Conservation (phyloP, 768 basidiomycete genomes). For the Mycena metata region DNA sequence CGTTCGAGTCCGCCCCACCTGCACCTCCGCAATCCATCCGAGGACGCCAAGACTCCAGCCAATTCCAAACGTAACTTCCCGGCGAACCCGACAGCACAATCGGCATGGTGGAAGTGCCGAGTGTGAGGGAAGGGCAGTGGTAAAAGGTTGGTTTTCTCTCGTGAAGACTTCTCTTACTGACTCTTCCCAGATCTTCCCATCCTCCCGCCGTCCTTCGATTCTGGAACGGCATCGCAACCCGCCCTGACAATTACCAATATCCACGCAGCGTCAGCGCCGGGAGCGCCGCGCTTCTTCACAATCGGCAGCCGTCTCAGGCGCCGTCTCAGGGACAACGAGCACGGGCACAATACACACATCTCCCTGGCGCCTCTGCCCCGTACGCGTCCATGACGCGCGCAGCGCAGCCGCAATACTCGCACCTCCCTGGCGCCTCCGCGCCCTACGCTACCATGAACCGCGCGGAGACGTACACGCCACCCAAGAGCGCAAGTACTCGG, state of each 20-base stretch:
- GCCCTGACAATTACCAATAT: slow-evolving; percentile 24
- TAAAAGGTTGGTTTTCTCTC: slow-evolving; percentile 10
- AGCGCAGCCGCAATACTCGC: slow-evolving; percentile 24
- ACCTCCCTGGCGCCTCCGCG: slow-evolving; percentile 33
- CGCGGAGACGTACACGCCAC: slow-evolving; percentile 25
- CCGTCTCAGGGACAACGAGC: neutral
- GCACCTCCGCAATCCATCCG: neutral
- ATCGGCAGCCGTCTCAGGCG: neutral
- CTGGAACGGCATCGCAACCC: neutral
- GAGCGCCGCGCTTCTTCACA: slow-evolving; percentile 9
- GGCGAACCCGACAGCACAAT: slow-evolving; percentile 38
- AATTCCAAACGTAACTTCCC: slow-evolving; percentile 24
- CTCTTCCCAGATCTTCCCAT: slow-evolving; percentile 22
- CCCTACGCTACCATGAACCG: slow-evolving; percentile 36
- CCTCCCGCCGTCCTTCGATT: neutral
- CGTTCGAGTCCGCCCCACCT: slow-evolving; percentile 11
- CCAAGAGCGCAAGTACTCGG: slow-evolving; percentile 57
- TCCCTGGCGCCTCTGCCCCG: slow-evolving; percentile 34
- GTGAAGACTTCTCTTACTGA: neutral
- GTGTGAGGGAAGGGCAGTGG: slow-evolving; percentile 24
- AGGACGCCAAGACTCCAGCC: slow-evolving; percentile 5
- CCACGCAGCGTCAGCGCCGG: slow-evolving; percentile 44
- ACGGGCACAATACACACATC: slow-evolving; percentile 25
- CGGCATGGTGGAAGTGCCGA: slow-evolving; percentile 38
- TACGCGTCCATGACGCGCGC: slow-evolving; percentile 34